Base-by-base conservation (phyloP, 345 rosid genomes). In the Aquilaria sinensis region DNA sequence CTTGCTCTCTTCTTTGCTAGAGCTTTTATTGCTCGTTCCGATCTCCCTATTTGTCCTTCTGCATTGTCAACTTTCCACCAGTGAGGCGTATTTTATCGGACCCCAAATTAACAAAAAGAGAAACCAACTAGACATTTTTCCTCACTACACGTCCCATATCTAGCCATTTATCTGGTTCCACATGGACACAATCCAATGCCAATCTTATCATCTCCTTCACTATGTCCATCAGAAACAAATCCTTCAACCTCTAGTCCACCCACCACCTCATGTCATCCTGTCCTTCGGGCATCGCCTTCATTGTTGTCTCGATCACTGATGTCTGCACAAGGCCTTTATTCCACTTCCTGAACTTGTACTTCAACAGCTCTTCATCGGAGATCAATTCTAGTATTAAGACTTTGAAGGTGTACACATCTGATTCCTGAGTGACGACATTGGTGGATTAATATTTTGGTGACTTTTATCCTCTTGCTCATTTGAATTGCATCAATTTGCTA, bases 71-170 rank as follows among this genome's bases (percentile, higher is more conserved):
- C 23, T 23, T 23, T 23, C 23, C 23, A 23, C 23, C 23, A 23
- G 23, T 23, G 23, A 23, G 23, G 1, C 23, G 23, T 23, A 23
- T 23, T 23, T 23, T 23, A 23, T 23, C 23, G 23, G 23, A 23
- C 23, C 23, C 23, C 1, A 23, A 23, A 23, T 23, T 23, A 23
- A 23, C 23, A 23, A 23, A 23, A 23, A 23, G 23, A 23, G 23
- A 23, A 23, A 23, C 23, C 23, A 23, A 23, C 23, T 23, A 23
- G 23, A 23, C 23, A 23, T 23, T 23, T 23, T 83, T 90, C 4
- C 87, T 87, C 3, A 87, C 86, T 59, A 90, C 97, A 77, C 90
- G 86, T 68, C 87, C 85, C 97, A 90, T 88, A 46, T 83, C 80
- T 2, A 97, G 97, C 64, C 98, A 77, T 30, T 78, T 69, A 70